A percentile compares a stretch with the other conserved stretches of the same genome.
Evolutionary conservation across 2,329 filamentous ascomycete species (phyloP).

Genomic region (Diaporthe batatas): DNA sequence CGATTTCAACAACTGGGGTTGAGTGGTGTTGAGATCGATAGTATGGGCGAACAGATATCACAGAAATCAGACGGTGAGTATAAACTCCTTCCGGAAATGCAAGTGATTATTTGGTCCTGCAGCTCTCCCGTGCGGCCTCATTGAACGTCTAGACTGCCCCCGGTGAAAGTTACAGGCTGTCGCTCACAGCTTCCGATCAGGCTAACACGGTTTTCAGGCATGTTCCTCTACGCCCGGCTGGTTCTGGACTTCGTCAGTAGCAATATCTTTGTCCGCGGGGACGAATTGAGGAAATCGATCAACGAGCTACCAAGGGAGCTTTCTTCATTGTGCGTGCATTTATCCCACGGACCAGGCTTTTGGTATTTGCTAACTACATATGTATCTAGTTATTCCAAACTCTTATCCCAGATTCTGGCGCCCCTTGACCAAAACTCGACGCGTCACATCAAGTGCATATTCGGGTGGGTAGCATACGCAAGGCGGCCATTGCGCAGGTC

Average conservation of each 20-base stretch:
- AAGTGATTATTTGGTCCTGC: too few relatives aligned
- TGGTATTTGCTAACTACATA: neutral
- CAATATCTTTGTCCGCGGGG: constrained; percentile 49
- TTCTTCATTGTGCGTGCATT: constrained; percentile 48
- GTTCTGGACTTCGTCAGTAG: constrained; percentile 51
- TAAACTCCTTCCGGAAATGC: too few relatives aligned
- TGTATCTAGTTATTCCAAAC: constrained; percentile 48
- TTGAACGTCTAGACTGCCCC: too few relatives aligned
- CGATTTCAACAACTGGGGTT: too few relatives aligned
- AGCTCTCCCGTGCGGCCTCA: too few relatives aligned
- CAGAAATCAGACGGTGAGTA: too few relatives aligned
- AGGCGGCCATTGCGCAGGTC: constrained; percentile 51
- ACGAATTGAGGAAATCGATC: constrained; percentile 47
- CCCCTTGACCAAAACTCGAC: constrained; percentile 48
- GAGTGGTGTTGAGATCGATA: too few relatives aligned
- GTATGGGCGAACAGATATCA: too few relatives aligned
- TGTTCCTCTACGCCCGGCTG: constrained; percentile 55
- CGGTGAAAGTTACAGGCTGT: too few relatives aligned
- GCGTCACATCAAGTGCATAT: constrained; percentile 47
- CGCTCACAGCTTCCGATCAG: too few relatives aligned
- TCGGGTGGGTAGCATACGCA: constrained; percentile 55
- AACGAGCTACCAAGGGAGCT: constrained; percentile 46
- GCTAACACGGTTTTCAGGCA: constrained; percentile 46
- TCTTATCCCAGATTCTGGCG: constrained; percentile 47
- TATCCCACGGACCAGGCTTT: neutral